Conservation (phyloP, 768 basidiomycete genomes). For the Suillus occidentalis region DNA sequence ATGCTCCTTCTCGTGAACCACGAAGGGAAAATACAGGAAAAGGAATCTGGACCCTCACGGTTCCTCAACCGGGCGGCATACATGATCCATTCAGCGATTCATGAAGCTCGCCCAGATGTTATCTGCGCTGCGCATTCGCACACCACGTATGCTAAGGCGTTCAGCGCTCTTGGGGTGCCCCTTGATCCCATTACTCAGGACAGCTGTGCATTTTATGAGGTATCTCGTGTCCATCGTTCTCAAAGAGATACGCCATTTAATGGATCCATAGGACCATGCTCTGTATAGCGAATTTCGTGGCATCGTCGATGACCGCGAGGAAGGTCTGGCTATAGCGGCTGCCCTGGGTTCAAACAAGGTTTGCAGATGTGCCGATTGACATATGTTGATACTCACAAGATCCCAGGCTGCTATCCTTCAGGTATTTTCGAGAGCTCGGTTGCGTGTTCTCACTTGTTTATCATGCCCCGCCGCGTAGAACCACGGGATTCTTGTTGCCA, state of each 20-base stretch:
- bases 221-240: background rate
- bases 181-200: slow-evolving; percentile 36
- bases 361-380: background rate
- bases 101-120: slow-evolving; percentile 36
- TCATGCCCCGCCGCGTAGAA: slow-evolving; percentile 16
- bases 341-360: slow-evolving; percentile 28
- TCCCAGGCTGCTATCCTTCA: slow-evolving; percentile 24
- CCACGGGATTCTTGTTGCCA: slow-evolving; percentile 28
- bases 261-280: slow-evolving; percentile 22
- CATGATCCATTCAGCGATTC: slow-evolving; percentile 38
- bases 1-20: slow-evolving; percentile 50
- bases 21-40: slow-evolving; percentile 30
- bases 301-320: slow-evolving; percentile 34
- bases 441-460: background rate
- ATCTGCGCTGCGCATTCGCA: slow-evolving; percentile 37
- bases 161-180: slow-evolving; percentile 33
- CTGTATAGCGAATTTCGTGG: slow-evolving; percentile 33
- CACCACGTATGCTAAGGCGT: slow-evolving; percentile 36
- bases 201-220: slow-evolving; percentile 33
- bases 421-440: slow-evolving; percentile 6
- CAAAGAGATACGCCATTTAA: background rate
- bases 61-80: slow-evolving; percentile 39
- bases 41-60: slow-evolving; percentile 31
- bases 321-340: slow-evolving; percentile 32
- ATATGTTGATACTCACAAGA: background rate